Evolutionary conservation across 352 stramenopile species (phyloP).

Genomic region (Globisporangium paddicum): DNA sequence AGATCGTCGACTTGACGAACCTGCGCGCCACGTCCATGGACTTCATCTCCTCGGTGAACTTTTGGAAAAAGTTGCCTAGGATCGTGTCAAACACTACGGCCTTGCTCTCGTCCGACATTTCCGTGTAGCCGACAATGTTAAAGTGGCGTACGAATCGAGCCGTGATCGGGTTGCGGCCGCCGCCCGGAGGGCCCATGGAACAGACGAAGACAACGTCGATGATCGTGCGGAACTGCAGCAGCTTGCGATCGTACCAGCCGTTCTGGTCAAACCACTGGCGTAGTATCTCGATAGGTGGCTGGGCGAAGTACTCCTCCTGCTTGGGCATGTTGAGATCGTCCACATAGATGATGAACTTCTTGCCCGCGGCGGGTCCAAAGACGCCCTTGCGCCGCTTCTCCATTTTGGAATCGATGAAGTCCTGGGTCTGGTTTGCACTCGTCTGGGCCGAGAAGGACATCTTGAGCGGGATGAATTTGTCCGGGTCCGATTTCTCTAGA

Average conservation of each 20-base stretch:
- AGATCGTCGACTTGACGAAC: slow-evolving; percentile 68
- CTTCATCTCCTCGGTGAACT: slow-evolving; percentile 70
- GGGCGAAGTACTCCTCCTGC: slow-evolving; percentile 91
- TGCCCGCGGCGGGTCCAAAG: slow-evolving; percentile 88
- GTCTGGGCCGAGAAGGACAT: slow-evolving; percentile 93
- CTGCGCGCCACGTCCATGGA: slow-evolving; percentile 39
- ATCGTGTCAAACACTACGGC: slow-evolving; percentile 83
- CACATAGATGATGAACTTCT: slow-evolving; percentile 91
- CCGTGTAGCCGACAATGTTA: slow-evolving; percentile 83
- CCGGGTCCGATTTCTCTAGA: slow-evolving; percentile 79
- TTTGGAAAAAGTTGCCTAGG: slow-evolving; percentile 60
- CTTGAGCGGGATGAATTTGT: slow-evolving; percentile 90
- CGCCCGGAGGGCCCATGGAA: slow-evolving; percentile 79
- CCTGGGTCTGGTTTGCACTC: slow-evolving; percentile 90
- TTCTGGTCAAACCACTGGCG: slow-evolving; percentile 94
- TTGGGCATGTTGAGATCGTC: slow-evolving; percentile 97
- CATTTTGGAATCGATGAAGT: slow-evolving; percentile 93
- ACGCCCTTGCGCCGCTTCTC: slow-evolving; percentile 93
- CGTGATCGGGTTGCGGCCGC: slow-evolving; percentile 77
- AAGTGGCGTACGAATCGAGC: slow-evolving; percentile 78
- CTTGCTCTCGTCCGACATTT: slow-evolving; percentile 83
- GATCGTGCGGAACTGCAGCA: slow-evolving; percentile 88
- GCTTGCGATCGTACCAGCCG: slow-evolving; percentile 94
- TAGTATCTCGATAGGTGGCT: slow-evolving; percentile 94
- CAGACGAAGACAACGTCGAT: slow-evolving; percentile 88